A percentile compares a stretch with the other conserved stretches of the same genome.
Conservation (phyloP, 768 basidiomycete genomes). For the Podaxis carcinomalis region DNA sequence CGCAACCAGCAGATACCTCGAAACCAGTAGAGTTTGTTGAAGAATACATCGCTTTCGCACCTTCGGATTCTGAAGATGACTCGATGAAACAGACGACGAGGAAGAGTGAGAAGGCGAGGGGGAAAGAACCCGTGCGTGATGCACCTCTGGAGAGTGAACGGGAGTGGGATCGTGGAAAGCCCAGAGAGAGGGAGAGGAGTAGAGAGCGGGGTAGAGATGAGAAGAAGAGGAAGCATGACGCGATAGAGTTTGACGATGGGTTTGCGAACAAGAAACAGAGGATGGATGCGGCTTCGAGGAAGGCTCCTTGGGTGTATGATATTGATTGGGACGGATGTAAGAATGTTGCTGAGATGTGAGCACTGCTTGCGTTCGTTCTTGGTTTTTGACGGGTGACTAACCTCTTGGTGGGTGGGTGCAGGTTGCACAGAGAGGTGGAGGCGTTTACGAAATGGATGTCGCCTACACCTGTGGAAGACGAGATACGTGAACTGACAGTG, state of each 20-base stretch:
- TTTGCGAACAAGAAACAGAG: constrained; percentile 52
- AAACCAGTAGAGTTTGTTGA: not conserved
- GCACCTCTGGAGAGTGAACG: constrained; percentile 18
- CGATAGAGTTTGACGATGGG: constrained; percentile 43
- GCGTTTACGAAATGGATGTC: constrained; percentile 89
- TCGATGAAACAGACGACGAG: not conserved
- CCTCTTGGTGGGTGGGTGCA: constrained; percentile 24
- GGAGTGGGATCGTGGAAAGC: constrained; percentile 37
- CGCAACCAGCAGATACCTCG: not conserved
- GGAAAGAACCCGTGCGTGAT: constrained; percentile 10
- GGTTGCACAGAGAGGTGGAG: constrained; percentile 83
- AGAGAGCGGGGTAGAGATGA: constrained; percentile 13
- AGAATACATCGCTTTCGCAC: constrained; percentile 2
- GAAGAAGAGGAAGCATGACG: constrained; percentile 18
- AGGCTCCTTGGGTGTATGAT: constrained; percentile 65
- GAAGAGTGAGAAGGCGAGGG: constrained; percentile 11
- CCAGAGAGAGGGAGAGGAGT: constrained; percentile 16
- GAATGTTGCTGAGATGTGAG: constrained; percentile 74
- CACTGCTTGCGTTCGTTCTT: not conserved
- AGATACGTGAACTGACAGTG: constrained; percentile 72
- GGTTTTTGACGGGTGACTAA: constrained; percentile 2
- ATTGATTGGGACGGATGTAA: constrained; percentile 71
- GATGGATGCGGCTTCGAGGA: constrained; percentile 46
- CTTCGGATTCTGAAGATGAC: constrained; percentile 2
- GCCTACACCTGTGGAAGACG: constrained; percentile 81